Base-by-base conservation (phyloP, 2,329 filamentous ascomycete species). In the Byssochlamys sp. region DNA sequence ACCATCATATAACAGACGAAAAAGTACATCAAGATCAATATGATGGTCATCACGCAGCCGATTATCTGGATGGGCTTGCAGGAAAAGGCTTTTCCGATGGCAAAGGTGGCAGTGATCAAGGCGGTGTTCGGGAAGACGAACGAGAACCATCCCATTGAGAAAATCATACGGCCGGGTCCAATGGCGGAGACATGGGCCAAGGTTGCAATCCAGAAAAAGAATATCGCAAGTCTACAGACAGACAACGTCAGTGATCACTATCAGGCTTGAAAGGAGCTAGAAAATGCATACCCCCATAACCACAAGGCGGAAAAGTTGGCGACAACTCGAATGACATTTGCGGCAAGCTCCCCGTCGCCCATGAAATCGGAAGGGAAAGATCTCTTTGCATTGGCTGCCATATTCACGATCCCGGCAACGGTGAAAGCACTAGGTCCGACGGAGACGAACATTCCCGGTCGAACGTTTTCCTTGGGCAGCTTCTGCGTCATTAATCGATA, bases 401-500 rank as follows among this genome's bases (percentile, higher is more conserved):
- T 85, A 45, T 70, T 78, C 19, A 87, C 77, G 4, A 86, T 70
- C 0, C 80, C 84, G 0, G 82, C 77, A 19, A 84, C 83, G 0
- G 84, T 88, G 68, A 88, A 88, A 2, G 83, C 88, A 54, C 82
- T 85, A 0, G 90, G 89, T 33, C 90, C 89, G 28, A 94, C 88
- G 1, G 84, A 87, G 60, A 94, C 90, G 69, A 94, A 94, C 84
- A 95, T 90, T 65, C 87, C 89, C 0, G 90, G 90, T 10, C 89
- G 82, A 24, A 90, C 80, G 49, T 81, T 84, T 66, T 92, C 89
- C 56, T 83, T 80, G 0, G 90, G 90, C 0, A 95, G 78, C 66
- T 94, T 94, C 67, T 92, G 88, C 0, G 89, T 92, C 89, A 94
- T 94, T 28, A 95, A 80, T 29, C 90, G 84, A 69, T 94, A 94